These are phyloP conservation scores for Trichoderma cornu-damae DNA, from an alignment of 2,329 filamentous ascomycete genomes.

Conservation along the genomic window DNA sequence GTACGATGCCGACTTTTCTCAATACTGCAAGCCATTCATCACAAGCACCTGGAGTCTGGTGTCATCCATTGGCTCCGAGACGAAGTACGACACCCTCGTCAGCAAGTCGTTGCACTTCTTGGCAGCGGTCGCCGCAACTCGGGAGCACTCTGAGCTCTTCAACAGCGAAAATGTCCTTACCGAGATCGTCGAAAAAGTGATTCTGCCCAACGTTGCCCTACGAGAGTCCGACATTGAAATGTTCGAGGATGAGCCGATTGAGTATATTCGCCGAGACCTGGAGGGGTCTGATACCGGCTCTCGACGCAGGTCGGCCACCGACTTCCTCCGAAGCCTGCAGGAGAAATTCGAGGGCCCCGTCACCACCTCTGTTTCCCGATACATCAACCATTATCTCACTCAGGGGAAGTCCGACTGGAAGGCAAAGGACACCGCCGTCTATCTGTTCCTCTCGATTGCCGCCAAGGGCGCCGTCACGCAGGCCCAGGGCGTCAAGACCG, in stretches of 20 bases:
- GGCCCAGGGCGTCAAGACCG: constrained; percentile 82
- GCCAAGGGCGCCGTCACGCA: constrained; percentile 85
- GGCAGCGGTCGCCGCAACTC: constrained; percentile 76
- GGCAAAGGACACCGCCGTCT: constrained; percentile 96
- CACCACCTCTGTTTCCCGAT: constrained; percentile 78
- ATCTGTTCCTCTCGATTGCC: constrained; percentile 89
- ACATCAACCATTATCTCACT: constrained; percentile 80
- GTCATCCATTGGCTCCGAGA: constrained; percentile 78
- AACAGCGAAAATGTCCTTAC: constrained; percentile 73
- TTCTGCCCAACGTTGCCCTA: constrained; percentile 85
- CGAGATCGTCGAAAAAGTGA: constrained; percentile 92
- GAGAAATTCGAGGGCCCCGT: constrained; percentile 83
- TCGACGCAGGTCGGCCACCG: constrained; percentile 82
- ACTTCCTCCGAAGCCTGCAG: constrained; percentile 85
- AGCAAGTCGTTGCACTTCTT: constrained; percentile 93
- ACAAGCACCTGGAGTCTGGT: constrained; percentile 86
- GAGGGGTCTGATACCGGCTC: constrained; percentile 97
- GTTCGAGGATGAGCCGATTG: constrained; percentile 97
- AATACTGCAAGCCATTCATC: constrained; percentile 77
- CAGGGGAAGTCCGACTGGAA: constrained; percentile 86
- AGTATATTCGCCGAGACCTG: constrained; percentile 91
- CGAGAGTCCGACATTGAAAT: constrained; percentile 91
- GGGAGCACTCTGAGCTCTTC: constrained; percentile 76
- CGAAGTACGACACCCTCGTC: constrained; percentile 89
- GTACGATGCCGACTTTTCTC: constrained; percentile 88